Conservation (phyloP, 1,139 yeast genomes). For the Zygosaccharomyces sapae region DNA sequence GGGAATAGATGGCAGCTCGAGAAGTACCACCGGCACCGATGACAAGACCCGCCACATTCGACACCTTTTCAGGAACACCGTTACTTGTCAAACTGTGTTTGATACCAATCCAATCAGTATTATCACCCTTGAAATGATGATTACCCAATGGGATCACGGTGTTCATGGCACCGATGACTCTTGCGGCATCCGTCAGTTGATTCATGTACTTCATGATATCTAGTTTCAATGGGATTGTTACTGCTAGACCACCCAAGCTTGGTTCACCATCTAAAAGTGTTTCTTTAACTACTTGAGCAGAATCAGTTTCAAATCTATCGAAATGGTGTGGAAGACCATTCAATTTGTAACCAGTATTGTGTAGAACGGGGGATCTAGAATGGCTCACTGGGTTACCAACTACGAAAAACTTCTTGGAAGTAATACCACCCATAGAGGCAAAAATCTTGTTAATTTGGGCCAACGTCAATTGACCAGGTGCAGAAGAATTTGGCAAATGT, state of each 20-base stretch:
- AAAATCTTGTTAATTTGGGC: constrained; percentile 57
- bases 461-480: constrained; percentile 71
- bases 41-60: constrained; percentile 57
- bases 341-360: constrained; percentile 66
- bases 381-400: constrained; percentile 81
- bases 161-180: constrained; percentile 85
- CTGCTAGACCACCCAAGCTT: constrained; percentile 81
- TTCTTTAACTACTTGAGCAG: constrained; percentile 46
- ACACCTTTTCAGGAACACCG: constrained; percentile 51
- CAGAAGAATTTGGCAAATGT: constrained; percentile 58
- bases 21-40: constrained; percentile 98
- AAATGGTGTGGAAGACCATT: constrained; percentile 79
- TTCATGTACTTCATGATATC: constrained; percentile 66
- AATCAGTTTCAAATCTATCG: constrained; percentile 66
- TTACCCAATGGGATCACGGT: constrained; percentile 62
- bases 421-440: constrained; percentile 59
- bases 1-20: constrained; percentile 89
- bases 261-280: constrained; percentile 45
- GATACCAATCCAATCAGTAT: constrained; percentile 96
- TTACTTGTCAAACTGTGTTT: constrained; percentile 57
- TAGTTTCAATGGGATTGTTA: constrained; percentile 84
- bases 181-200: constrained; percentile 68
- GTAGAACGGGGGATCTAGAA: constrained; percentile 84
- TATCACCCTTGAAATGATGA: constrained; percentile 69
- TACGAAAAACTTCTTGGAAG: constrained; percentile 60